Evolutionary conservation across 2,329 filamentous ascomycete genomes (phyloP).

Genomic region (Ophiostoma australiae): DNA sequence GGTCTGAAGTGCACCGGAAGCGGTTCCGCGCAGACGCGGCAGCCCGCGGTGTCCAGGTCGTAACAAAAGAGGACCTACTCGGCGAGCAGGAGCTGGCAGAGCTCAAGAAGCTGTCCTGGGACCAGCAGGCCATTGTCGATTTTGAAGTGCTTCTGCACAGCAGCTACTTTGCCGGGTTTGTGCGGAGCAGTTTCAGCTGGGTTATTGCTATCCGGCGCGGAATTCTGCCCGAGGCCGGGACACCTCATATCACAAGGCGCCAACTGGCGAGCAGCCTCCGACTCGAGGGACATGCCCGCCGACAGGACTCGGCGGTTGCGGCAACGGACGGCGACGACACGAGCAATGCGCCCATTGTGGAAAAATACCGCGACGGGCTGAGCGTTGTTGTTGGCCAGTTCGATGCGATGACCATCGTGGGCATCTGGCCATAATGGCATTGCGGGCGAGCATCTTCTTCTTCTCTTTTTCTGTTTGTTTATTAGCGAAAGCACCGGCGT

Average conservation of each 20-base stretch:
- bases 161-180: conserved; percentile 22
- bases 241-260: conserved; percentile 10
- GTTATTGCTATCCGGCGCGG: conserved; percentile 21
- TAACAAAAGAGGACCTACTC: conserved; percentile 37
- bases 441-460: background rate
- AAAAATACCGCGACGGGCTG: conserved; percentile 24
- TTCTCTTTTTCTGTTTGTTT: background rate
- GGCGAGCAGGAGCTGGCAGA: conserved; percentile 31
- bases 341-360: conserved; percentile 11
- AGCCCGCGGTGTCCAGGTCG: conserved; percentile 32
- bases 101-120: conserved; percentile 35
- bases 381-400: conserved; percentile 23
- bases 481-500: background rate
- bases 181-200: conserved; percentile 25
- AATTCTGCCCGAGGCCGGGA: conserved; percentile 22
- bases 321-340: background rate
- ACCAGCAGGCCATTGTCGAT: conserved; percentile 27
- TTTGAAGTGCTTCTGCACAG: conserved; percentile 25
- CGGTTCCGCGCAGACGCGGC: conserved; percentile 32
- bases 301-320: background rate
- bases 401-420: conserved; percentile 23
- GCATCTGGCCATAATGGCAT: conserved; percentile 23
- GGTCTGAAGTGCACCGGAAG: conserved; percentile 33
- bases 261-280: background rate
- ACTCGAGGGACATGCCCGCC: conserved; percentile 10